These are phyloP conservation scores for Hypsizygus marmoreus DNA, from an alignment of 768 basidiomycete species.

Conservation along the genomic window DNA sequence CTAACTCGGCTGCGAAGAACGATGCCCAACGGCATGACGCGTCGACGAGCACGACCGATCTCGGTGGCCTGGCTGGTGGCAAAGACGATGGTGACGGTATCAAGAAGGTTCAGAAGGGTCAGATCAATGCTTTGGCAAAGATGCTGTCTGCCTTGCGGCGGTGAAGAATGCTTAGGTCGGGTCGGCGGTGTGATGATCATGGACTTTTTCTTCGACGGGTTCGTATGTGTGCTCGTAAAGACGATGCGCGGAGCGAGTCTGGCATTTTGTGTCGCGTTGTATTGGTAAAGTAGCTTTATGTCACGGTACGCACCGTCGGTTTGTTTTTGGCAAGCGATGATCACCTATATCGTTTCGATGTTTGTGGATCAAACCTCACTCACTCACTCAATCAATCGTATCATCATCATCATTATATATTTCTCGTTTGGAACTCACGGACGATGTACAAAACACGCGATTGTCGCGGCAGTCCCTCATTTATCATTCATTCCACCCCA, in stretches of 20 bases:
- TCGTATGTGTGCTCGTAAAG: conserved; percentile 15
- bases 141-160: conserved; percentile 83
- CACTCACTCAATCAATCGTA: neutral
- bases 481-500: conserved; percentile 14
- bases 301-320: conserved; percentile 39
- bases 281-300: conserved; percentile 55
- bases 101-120: conserved; percentile 86
- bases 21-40: conserved; percentile 61
- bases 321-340: conserved; percentile 21
- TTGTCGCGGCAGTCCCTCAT: conserved; percentile 16
- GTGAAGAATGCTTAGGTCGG: conserved; percentile 41
- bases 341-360: conserved; percentile 11
- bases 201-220: conserved; percentile 17
- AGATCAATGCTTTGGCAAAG: conserved; percentile 89
- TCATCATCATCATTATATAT: neutral
- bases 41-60: conserved; percentile 75
- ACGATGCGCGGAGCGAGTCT: conserved; percentile 34
- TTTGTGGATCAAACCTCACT: conserved; percentile 17
- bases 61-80: conserved; percentile 38
- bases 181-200: conserved; percentile 13
- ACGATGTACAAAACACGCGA: conserved; percentile 16
- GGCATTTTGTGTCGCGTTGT: conserved; percentile 44
- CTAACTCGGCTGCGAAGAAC: conserved; percentile 34
- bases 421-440: conserved; percentile 14
- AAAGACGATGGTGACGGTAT: conserved; percentile 50